Conservation (phyloP, 2,329 filamentous ascomycete species). For the Graphilbum sp. region DNA sequence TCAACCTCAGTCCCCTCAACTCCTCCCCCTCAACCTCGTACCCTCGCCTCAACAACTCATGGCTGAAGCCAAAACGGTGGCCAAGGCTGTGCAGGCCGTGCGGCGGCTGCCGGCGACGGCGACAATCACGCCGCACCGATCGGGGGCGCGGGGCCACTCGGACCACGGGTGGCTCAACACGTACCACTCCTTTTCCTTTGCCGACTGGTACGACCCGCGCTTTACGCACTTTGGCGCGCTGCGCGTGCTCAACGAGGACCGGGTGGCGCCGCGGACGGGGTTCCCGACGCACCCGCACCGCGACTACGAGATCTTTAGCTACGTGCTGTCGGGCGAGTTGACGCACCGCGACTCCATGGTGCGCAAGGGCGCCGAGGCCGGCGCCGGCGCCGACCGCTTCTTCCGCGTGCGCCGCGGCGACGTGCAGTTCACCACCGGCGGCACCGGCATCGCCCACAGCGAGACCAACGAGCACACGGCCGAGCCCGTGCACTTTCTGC, state of each 20-base stretch:
- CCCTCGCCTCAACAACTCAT: no score
- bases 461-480: conserved; percentile 63
- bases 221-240: conserved; percentile 59
- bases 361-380: conserved; percentile 45
- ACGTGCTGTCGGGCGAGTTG: conserved; percentile 67
- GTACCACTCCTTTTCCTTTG: conserved; percentile 78
- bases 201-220: conserved; percentile 49
- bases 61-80: conserved; percentile 4
- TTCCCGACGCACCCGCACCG: conserved; percentile 77
- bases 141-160: conserved; percentile 53
- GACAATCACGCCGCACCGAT: conserved; percentile 61
- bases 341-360: conserved; percentile 81
- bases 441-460: conserved; percentile 62
- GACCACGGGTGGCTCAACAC: conserved; percentile 81
- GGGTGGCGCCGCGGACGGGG: conserved; percentile 54
- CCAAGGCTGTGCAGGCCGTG: conserved; percentile 32
- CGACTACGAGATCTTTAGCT: conserved; percentile 81
- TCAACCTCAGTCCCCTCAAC: no score
- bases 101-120: conserved; percentile 50
- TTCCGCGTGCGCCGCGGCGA: conserved; percentile 61
- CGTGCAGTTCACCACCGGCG: conserved; percentile 83
- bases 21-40: no score
- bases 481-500: conserved; percentile 66
- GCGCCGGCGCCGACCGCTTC: conserved; percentile 41
- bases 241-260: conserved; percentile 79